Conservation (phyloP, 1,284 basidiomycete species). For the Fomitopsis pinicola region DNA sequence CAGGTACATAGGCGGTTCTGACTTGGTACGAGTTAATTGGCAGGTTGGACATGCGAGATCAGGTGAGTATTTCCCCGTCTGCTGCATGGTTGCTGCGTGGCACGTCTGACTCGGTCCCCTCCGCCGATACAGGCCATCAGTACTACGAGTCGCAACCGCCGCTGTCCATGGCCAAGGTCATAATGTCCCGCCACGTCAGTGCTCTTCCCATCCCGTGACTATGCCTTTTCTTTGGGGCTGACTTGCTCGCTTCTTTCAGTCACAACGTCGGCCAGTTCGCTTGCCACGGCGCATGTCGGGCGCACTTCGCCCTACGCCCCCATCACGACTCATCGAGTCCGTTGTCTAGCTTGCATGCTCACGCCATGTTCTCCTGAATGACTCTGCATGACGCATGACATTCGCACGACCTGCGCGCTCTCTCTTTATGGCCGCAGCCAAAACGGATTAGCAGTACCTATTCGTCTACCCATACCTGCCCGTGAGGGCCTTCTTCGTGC, state of each 20-base stretch:
- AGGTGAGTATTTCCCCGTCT: constrained; percentile 14
- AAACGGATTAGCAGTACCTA: neutral
- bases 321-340: constrained; percentile 24
- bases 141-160: constrained; percentile 25
- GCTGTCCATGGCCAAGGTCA: constrained; percentile 33
- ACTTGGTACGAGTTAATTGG: constrained; percentile 28
- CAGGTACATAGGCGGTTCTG: constrained; percentile 22
- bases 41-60: constrained; percentile 20
- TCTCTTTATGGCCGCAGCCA: neutral
- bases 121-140: constrained; percentile 15
- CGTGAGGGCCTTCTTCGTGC: neutral
- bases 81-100: neutral
- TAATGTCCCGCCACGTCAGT: constrained; percentile 34
- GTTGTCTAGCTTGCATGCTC: constrained; percentile 10
- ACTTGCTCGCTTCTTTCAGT: constrained; percentile 10
- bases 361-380: neutral
- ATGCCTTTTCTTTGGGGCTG: neutral
- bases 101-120: neutral
- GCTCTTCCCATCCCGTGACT: constrained; percentile 14
- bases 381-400: constrained; percentile 4
- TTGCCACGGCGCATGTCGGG: constrained; percentile 22
- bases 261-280: constrained; percentile 25
- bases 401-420: constrained; percentile 3
- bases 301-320: constrained; percentile 20
- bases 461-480: neutral